A percentile compares a stretch with the other conserved stretches of the same genome.
These are phyloP conservation scores for Mycena leptocephala DNA, from an alignment of 768 basidiomycete species.

Conservation along the genomic window DNA sequence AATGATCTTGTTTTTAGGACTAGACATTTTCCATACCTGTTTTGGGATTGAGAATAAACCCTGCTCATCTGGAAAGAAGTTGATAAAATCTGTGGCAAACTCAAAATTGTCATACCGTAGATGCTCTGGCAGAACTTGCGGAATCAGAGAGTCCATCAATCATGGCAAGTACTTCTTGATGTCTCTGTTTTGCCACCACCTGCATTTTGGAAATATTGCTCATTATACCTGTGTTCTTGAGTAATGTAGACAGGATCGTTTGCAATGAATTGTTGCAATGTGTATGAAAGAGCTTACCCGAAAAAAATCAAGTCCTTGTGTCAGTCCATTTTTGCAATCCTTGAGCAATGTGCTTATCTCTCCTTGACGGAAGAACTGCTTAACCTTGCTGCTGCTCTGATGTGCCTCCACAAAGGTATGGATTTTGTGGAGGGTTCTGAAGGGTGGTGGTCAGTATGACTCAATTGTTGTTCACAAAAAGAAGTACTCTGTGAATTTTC, in stretches of 20 bases:
- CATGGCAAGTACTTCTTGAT: too few species aligned
- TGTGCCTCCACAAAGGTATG: not conserved
- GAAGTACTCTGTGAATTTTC: not conserved
- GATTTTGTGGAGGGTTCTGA: not conserved
- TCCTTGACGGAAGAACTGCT: too few species aligned
- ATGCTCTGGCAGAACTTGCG: not conserved
- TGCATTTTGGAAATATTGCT: too few species aligned
- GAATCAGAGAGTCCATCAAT: not conserved
- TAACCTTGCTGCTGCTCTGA: not conserved
- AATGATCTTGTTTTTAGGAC: too few species aligned
- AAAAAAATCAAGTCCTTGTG: too few species aligned
- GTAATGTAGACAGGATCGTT: too few species aligned
- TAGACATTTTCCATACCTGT: not conserved
- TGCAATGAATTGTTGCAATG: too few species aligned
- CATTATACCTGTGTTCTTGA: too few species aligned
- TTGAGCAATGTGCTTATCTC: too few species aligned
- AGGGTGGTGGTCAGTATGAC: not conserved
- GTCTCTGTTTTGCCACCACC: too few species aligned
- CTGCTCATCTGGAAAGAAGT: not conserved
- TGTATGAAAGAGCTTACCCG: too few species aligned
- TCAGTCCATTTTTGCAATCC: too few species aligned
- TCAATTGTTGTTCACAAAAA: not conserved
- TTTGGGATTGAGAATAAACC: not conserved
- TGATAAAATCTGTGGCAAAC: not conserved
- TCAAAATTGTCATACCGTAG: not conserved